Evolutionary conservation across 306 rosid genomes (phyloP), one percentile per base, ranked within the genome.

Genomic region (Cicer bijugum): DNA sequence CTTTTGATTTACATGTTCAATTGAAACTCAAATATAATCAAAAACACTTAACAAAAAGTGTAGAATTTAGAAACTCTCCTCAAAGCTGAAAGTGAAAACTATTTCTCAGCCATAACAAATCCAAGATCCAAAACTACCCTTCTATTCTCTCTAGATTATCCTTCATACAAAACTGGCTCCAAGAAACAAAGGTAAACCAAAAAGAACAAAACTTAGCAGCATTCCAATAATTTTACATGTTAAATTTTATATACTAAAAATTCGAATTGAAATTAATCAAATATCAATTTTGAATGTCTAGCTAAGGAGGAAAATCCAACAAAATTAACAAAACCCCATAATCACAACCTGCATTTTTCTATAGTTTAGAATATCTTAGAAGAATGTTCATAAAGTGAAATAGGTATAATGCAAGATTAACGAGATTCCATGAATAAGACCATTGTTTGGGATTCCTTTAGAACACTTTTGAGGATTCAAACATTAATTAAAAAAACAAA

Each of bases 351-450:
- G 89, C 88, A 89, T 86, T 86, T 86, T 86, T 65, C 62, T 56
- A 75, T 33, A 33, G 37, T 63, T 76, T 69, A 83, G 57, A 86
- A 72, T 81, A 68, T 66, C 10, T 52, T 44, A 64, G 76, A 85
- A 75, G 74, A 83, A 82, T 82, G 85, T 68, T 82, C 86, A 55
- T 82, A 52, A 46, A 23, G 28, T 23, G 28, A 23, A 23, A 23
- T 23, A 23, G 28, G 28, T 23, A 23, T 23, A 23, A 23, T 23
- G 28, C 28, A 23, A 23, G 80, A 61, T 82, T 86, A 93, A 86
- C 94, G 97, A 88, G 82, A 87, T 79, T 79, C 88, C 96, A 88
- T 85, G 50, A 83, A 7, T 64, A 76, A 83, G 81, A 81, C 69
- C 78, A 68, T 48, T 23, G 28, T 56, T 23, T 33, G 68, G 74